Evolutionary conservation across 1,284 basidiomycete species (phyloP), one percentile per base, ranked within the genome.

Genomic region (Heterobasidion occidentale): DNA sequence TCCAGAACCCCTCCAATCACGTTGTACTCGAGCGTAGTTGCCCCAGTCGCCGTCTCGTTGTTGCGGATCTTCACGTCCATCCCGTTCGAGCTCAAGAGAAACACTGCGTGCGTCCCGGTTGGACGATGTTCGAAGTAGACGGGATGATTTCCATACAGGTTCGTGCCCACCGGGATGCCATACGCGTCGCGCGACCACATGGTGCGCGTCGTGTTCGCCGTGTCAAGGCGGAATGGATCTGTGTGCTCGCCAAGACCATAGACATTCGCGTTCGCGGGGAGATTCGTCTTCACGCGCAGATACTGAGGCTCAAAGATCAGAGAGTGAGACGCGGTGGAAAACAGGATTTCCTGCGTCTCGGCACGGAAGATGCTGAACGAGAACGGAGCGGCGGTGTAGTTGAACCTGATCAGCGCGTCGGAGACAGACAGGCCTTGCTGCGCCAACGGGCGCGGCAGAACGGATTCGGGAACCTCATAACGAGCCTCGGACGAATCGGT

Each of bases 271-370:
- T 79, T 70, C 7, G 65, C 55, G 1, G 83, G 81, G 1, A 86
- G 67, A 55, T 60, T 64, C 27, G 81, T 83, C 68, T 83, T 83
- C 55, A 90, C 67, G 57, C 88, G 86, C 15, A 92, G 74, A 65
- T 89, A 92, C 67, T 91, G 90, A 14, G 86, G 81, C 65, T 91
- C 88, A 62, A 88, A 90, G 60, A 92, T 81, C 64, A 90, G 70
- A 5, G 83, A 73, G 62, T 83, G 76, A 2, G 71, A 72, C 1
- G 71, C 74, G 2, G 88, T 91, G 45, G 87, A 83, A 71, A 92
- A 92, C 36, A 92, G 74, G 12, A 81, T 73, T 59, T 88, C 84
- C 27, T 71, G 70, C 5, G 80, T 81, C 8, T 72, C 67, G 2
- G 74, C 67, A 35, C 88, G 79, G 53, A 72, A 76, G 61, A 92